Conservation (phyloP, 371 early-diverging fungal species). For the Mucor plumbeus region DNA sequence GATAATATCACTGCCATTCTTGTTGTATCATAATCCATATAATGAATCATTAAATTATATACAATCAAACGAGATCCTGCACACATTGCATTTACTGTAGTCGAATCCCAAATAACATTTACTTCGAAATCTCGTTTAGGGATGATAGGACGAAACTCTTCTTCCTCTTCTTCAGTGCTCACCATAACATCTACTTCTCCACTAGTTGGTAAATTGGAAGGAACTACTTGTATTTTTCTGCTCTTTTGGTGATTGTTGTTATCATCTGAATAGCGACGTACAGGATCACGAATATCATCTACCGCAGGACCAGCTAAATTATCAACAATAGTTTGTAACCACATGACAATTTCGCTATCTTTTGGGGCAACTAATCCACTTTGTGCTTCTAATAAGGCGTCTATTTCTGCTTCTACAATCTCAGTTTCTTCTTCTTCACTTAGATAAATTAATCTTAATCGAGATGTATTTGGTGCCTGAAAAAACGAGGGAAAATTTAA, state of each 20-base stretch:
- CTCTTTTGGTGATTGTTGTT: not conserved
- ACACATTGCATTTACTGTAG: conserved; percentile 54
- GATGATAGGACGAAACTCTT: conserved; percentile 12
- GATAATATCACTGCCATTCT: conserved; percentile 63
- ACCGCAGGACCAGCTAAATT: conserved; percentile 42
- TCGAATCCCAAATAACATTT: conserved; percentile 43
- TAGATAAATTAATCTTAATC: conserved; percentile 59
- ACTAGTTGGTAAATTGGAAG: not conserved
- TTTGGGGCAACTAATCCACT: conserved; percentile 37
- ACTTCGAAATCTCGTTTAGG: conserved; percentile 33
- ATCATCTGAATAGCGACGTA: conserved; percentile 30
- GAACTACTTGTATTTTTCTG: conserved; percentile 10
- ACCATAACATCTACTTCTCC: conserved; percentile 5
- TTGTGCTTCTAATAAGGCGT: conserved; percentile 35
- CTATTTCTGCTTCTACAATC: conserved; percentile 39
- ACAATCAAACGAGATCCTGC: conserved; percentile 44
- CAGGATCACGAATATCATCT: conserved; percentile 54
- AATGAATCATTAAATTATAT: conserved; percentile 53
- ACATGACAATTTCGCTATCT: conserved; percentile 39
- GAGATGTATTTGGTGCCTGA: conserved; percentile 63
- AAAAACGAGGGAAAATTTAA: not conserved
- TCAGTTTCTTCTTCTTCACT: conserved; percentile 60
- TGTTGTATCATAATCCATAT: conserved; percentile 57
- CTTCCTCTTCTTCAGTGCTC: conserved; percentile 4
- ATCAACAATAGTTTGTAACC: conserved; percentile 49